phyloP scores from a whole-genome alignment of 2,329 filamentous ascomycete genomes.

The Pezicula radicicola region DNA sequence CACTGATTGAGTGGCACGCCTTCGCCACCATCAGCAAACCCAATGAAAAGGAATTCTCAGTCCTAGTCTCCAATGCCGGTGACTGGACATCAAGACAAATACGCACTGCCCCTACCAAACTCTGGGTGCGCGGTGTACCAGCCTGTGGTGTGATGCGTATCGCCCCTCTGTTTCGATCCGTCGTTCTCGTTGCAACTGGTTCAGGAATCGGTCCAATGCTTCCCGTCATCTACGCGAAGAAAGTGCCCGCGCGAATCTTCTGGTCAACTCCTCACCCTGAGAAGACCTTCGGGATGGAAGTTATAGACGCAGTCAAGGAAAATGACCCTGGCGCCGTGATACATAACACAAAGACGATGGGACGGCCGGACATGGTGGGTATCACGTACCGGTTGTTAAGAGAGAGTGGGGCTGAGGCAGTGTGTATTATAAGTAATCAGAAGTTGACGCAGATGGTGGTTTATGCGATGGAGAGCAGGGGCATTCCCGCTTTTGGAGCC shows the following conservation, averaged over 20 bases:
- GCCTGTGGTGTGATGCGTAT: conserved; percentile 66
- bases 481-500: conserved; percentile 34
- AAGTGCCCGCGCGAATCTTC: conserved; percentile 24
- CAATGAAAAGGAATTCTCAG: conserved; percentile 56
- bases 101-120: conserved; percentile 51
- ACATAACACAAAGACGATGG: conserved; percentile 30
- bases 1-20: conserved; percentile 69
- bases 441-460: conserved; percentile 35
- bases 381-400: conserved; percentile 24
- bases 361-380: conserved; percentile 31
- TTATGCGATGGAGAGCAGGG: conserved; percentile 34
- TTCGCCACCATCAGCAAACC: conserved; percentile 71
- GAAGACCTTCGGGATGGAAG: conserved; percentile 29
- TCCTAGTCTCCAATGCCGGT: conserved; percentile 69
- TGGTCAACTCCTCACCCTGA: conserved; percentile 33
- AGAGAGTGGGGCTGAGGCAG: conserved; percentile 33
- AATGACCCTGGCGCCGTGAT: conserved; percentile 31
- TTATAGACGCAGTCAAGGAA: conserved; percentile 27
- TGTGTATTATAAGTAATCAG: conserved; percentile 34
- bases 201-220: conserved; percentile 71
- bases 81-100: conserved; percentile 71
- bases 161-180: conserved; percentile 60
- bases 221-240: conserved; percentile 22
- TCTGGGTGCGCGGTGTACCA: conserved; percentile 69
- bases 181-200: conserved; percentile 68